Conservation (phyloP, 495 filamentous ascomycete species). For the Thermothielavioides terrestris region DNA sequence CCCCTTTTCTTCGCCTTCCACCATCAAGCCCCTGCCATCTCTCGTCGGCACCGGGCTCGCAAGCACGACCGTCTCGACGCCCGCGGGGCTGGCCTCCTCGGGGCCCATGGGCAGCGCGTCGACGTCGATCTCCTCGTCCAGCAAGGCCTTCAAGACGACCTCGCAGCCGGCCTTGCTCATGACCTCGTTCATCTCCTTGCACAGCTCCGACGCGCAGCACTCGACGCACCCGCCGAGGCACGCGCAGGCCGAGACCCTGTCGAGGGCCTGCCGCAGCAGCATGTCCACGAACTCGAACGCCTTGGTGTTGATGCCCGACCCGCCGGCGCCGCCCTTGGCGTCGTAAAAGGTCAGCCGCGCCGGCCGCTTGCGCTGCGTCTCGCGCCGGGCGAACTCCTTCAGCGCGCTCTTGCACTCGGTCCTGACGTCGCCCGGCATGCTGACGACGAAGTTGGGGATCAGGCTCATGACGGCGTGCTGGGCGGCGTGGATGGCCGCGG, state of each 20-base stretch:
- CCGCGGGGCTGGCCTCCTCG: constrained; percentile 55
- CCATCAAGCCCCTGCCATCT: constrained; percentile 7
- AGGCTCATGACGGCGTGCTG: constrained; percentile 83
- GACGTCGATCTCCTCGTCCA: constrained; percentile 67
- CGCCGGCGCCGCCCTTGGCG: constrained; percentile 75
- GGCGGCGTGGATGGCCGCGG: constrained; percentile 87
- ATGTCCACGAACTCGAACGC: constrained; percentile 87
- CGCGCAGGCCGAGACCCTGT: constrained; percentile 57
- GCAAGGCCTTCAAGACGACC: constrained; percentile 67
- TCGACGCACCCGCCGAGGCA: constrained; percentile 81
- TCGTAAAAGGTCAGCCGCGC: constrained; percentile 92
- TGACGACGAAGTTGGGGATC: constrained; percentile 83
- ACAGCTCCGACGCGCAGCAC: constrained; percentile 75
- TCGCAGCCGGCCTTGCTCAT: constrained; percentile 85
- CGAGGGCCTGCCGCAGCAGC: constrained; percentile 67
- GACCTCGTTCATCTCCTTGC: constrained; percentile 80
- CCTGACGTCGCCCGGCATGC: constrained; percentile 73
- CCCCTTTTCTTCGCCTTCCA: neutral
- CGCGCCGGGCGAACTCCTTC: constrained; percentile 66
- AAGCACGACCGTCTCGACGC: constrained; percentile 75
- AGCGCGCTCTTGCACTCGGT: constrained; percentile 82
- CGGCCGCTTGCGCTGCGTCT: constrained; percentile 64
- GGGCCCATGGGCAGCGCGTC: constrained; percentile 75
- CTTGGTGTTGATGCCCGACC: constrained; percentile 78
- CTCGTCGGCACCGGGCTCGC: constrained; percentile 51